These are phyloP conservation scores for Neurospora hispaniola DNA, from an alignment of 495 filamentous ascomycete species.

Conservation along the genomic window DNA sequence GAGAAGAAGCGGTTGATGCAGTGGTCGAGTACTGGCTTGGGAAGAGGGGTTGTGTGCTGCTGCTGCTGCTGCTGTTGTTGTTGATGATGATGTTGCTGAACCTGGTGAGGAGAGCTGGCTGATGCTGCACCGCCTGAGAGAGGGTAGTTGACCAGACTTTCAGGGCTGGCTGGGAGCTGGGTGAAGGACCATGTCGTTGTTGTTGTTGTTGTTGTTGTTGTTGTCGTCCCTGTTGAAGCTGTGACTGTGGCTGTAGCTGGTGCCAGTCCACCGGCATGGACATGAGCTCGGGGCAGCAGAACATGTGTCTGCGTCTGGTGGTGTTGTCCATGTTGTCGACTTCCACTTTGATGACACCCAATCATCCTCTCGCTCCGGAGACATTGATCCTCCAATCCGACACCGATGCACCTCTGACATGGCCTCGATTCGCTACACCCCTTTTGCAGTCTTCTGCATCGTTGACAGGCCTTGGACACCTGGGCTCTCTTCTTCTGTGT, in stretches of 20 bases:
- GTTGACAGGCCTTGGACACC: conserved; percentile 21
- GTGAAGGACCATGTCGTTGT: not conserved
- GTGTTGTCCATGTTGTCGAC: not conserved
- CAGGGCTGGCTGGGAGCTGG: not conserved
- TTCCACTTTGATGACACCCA: not conserved
- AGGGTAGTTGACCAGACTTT: not conserved
- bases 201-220: not conserved
- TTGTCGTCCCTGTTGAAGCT: not conserved
- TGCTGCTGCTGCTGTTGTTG: too few species aligned
- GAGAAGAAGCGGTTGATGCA: conserved; percentile 31
- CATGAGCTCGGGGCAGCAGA: not conserved
- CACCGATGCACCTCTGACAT: conserved; percentile 17
- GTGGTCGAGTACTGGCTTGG: conserved; percentile 15
- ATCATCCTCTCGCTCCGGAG: not conserved
- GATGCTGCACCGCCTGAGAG: not conserved
- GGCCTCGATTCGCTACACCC: conserved; percentile 23
- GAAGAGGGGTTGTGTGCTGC: conserved; percentile 2
- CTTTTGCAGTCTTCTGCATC: conserved; percentile 21
- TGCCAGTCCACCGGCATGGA: not conserved
- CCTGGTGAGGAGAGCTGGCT: not conserved
- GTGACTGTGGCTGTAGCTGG: not conserved
- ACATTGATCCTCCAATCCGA: conserved; percentile 19
- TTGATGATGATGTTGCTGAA: not conserved
- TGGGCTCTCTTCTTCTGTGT: conserved; percentile 8
- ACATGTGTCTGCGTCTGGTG: not conserved